phyloP scores from a whole-genome alignment of 2,329 filamentous ascomycete genomes.

The Cladophialophora psammophila region DNA sequence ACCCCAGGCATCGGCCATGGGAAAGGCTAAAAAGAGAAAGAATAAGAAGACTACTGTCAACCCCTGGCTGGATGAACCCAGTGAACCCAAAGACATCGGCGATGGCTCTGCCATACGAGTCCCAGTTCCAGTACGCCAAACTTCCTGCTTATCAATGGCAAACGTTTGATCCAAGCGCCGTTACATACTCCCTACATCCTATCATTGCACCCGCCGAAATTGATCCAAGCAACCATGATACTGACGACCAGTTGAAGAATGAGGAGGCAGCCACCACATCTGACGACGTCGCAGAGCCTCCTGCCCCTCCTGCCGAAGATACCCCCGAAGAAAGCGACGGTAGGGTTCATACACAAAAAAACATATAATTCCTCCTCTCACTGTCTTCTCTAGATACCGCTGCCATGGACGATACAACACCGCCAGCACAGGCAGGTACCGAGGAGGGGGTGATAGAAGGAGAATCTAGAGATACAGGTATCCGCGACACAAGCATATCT shows the following conservation, averaged over 20 bases:
- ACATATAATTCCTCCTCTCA: not conserved
- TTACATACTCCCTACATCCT: conserved; percentile 49
- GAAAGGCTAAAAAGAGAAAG: conserved; percentile 47
- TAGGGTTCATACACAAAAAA: conserved; percentile 2
- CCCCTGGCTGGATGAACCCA: conserved; percentile 43
- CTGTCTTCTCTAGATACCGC: not conserved
- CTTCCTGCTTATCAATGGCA: conserved; percentile 54
- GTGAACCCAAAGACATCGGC: conserved; percentile 45
- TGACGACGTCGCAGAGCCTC: conserved; percentile 16
- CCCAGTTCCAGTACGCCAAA: conserved; percentile 57
- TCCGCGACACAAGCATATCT: not conserved
- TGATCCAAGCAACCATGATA: conserved; percentile 30
- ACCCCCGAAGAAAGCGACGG: conserved; percentile 29
- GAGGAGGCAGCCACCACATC: conserved; percentile 19
- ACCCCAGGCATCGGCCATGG: conserved; percentile 48
- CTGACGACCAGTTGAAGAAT: conserved; percentile 37
- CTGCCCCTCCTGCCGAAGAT: conserved; percentile 12
- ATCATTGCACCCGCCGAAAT: conserved; percentile 35
- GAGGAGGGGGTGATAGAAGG: not conserved
- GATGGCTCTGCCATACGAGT: conserved; percentile 45
- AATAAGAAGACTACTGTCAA: conserved; percentile 47
- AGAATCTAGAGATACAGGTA: conserved; percentile 21
- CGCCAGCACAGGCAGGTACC: not conserved
- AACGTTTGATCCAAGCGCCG: conserved; percentile 50
- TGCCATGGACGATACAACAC: not conserved